Conservation (phyloP, 2,329 filamentous ascomycete genomes). For the Xylariaceae sp. region DNA sequence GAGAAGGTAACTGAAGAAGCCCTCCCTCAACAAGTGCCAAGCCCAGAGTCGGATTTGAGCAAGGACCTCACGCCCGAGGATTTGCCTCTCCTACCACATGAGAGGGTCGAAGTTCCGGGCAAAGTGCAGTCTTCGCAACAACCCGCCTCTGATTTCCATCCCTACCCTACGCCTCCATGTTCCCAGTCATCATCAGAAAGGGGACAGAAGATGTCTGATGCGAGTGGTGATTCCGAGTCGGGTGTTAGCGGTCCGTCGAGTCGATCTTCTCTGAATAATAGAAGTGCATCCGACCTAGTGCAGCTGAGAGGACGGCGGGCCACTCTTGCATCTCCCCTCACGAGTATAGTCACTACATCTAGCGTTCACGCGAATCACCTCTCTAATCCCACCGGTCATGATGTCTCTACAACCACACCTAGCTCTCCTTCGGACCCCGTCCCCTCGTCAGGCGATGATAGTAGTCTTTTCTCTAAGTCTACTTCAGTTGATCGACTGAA, state of each 20-base stretch:
- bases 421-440: slow-evolving; percentile 52
- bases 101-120: slow-evolving; percentile 40
- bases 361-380: slow-evolving; percentile 69
- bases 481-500: slow-evolving; percentile 70
- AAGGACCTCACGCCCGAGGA: slow-evolving; percentile 31
- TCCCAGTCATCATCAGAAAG: slow-evolving; percentile 52
- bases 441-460: slow-evolving; percentile 40
- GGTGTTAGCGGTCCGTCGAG: slow-evolving; percentile 38
- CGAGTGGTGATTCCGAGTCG: slow-evolving; percentile 43
- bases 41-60: slow-evolving; percentile 26
- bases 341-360: slow-evolving; percentile 64
- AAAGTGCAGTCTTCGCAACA: slow-evolving; percentile 36
- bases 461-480: slow-evolving; percentile 52
- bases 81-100: slow-evolving; percentile 44
- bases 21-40: slow-evolving; percentile 27
- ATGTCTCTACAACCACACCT: slow-evolving; percentile 53
- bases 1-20: slow-evolving; percentile 31
- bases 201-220: slow-evolving; percentile 45
- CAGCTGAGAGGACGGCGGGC: slow-evolving; percentile 46
- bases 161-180: slow-evolving; percentile 62
- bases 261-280: slow-evolving; percentile 44
- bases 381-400: slow-evolving; percentile 65
- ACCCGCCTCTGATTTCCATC: slow-evolving; percentile 38
- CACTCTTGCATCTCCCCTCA: slow-evolving; percentile 60
- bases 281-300: slow-evolving; percentile 48